These are phyloP conservation scores for Venturia nashicola DNA, from an alignment of 2,329 filamentous ascomycete genomes.

Conservation along the genomic window DNA sequence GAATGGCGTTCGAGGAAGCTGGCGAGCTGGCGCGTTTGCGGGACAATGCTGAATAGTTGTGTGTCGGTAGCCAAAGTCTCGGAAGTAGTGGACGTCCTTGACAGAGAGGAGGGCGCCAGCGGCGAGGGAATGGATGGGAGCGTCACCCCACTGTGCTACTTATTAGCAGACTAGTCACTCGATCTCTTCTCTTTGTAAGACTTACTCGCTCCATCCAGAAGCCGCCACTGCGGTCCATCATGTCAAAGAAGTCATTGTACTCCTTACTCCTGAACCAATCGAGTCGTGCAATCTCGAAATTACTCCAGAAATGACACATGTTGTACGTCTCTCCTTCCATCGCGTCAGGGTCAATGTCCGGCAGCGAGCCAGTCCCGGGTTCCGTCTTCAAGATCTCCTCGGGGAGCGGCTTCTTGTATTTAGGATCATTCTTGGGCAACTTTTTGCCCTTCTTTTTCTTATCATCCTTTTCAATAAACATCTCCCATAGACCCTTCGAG, in stretches of 20 bases:
- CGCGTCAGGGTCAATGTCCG: conserved; percentile 74
- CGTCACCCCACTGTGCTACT: conserved; percentile 79
- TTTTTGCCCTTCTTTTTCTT: conserved; percentile 40
- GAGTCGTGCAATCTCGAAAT: conserved; percentile 92
- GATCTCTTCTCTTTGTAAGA: conserved; percentile 13
- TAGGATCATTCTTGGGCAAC: conserved; percentile 47
- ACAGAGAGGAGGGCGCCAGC: conserved; percentile 75
- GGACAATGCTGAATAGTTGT: conserved; percentile 98
- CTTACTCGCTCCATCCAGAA: conserved; percentile 98
- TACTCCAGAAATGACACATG: conserved; percentile 99
- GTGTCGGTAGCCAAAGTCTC: conserved; percentile 94
- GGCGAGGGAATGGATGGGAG: conserved; percentile 93
- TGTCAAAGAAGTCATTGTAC: conserved; percentile 95
- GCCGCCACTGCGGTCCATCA: conserved; percentile 96
- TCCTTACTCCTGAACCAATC: conserved; percentile 96
- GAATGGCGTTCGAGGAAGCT: conserved; percentile 68
- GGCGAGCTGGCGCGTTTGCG: conserved; percentile 80
- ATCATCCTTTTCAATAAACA: conserved; percentile 77
- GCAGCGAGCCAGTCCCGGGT: conserved; percentile 55
- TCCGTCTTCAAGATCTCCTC: conserved; percentile 73
- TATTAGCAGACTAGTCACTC: conserved; percentile 23
- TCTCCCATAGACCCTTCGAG: conserved; percentile 92
- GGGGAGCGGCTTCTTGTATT: conserved; percentile 56
- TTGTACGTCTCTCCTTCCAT: conserved; percentile 99
- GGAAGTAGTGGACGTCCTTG: conserved; percentile 93